Evolutionary conservation across 73 alveolate genomes (phyloP), one percentile per base, ranked within the genome.

Genomic region (Uronychia setigera): DNA sequence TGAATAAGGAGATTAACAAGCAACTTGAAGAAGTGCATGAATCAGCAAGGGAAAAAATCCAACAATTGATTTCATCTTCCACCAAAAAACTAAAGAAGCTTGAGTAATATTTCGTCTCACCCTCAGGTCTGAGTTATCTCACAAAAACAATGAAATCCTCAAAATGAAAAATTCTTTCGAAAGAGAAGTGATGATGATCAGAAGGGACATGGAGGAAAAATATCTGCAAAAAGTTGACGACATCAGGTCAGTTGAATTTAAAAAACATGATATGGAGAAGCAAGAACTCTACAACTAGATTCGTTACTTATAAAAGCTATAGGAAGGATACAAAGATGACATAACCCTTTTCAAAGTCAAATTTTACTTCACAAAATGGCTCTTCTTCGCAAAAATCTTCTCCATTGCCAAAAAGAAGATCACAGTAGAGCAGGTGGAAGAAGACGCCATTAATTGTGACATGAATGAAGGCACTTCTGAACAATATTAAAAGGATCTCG

Each of bases 201-300:
- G 57, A 28, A 27, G 31, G 30, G 58, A 80, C 25, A 5, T 80
- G 26, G 77, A 80, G 19, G 58, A 80, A 34, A 14, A n/a, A 9
- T 29, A 33, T 35, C 0, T 26, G 58, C 60, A 34, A 26, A 29
- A 67, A 0, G 31, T 81, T 0, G 76, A 35, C 33, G 60, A 82
- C 32, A 88, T 74, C 28, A 88, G 79, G 30, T 29, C 32, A 0
- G 60, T 29, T 28, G 58, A 81, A 5, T 88, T 88, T 35, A 75
- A 88, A 26, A 81, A 87, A 31, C 79, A 88, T 46, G 94, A 88
- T 35, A 79, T 25, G 29, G 94, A 88, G 78, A 88, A 88, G 83
- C 81, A 88, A 33, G 94, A 88, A 34, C 46, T 88, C 27, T 88
- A 81, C 67, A 46, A 46, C 67, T 46, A 46, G 67, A 46, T 46